Evolutionary conservation across 768 basidiomycete genomes (phyloP), one percentile per base, ranked within the genome.

Genomic region (Termitomyces sp.): DNA sequence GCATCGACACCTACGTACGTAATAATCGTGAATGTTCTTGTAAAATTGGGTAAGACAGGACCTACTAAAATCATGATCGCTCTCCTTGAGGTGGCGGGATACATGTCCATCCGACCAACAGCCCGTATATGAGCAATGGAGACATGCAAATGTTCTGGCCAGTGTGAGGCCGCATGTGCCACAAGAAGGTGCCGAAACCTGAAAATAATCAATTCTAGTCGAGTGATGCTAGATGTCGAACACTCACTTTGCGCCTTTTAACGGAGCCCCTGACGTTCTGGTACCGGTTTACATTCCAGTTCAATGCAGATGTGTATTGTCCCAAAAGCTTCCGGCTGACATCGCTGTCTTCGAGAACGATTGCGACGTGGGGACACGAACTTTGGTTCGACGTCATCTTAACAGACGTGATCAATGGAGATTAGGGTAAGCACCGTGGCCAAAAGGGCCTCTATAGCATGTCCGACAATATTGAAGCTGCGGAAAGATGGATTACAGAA

Each of bases 81-180:
- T 66, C 19, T 80, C 76, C 58, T 71, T 74, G 30, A 91, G 72
- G 67, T 94, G 91, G 4, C 65, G 68, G 1, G 73, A 63, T 27
- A 82, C 72, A 64, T 93, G 91, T 3, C 74, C 75, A 42, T 73
- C 74, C 12, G 67, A 59, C 89, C 89, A 92, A 60, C 91, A 91
- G 7, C 85, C 89, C 10, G 79, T 74, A 64, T 76, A 87, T 3
- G 80, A 64, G 63, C 91, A 93, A n/a, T 84, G 78, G 7, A 92
- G 72, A 61, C 91, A 93, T 3, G 79, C 83, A 63, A 87, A 84
- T 0, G 90, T 88, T 23, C 89, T 75, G 1, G 82, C 73, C 28
- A 90, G 72, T 1, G 81, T 64, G 1, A 76, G 50, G 9, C 72
- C 69, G 64, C 91, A 93, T 12, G 74, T 77, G 9, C 78, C 80